Base-by-base conservation (phyloP, 1,284 basidiomycete species). In the Rhodotorula sp. region DNA sequence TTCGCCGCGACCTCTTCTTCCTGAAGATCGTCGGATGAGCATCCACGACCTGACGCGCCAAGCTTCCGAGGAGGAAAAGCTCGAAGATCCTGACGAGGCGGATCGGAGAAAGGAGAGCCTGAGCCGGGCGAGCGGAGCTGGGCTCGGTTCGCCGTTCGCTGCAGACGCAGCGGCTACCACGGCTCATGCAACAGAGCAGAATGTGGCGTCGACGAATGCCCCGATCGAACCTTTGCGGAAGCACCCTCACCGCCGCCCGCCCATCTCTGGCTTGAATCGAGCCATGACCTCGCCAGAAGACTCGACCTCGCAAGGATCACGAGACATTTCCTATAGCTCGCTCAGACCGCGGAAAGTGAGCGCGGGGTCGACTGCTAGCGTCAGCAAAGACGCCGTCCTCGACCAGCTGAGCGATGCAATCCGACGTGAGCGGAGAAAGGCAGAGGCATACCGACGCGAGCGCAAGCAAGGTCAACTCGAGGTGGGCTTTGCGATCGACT, bases 331-430 rank as follows among this genome's bases (percentile, higher is more conserved):
- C 39, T 6, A 56, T 21, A 34, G 20, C 21, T 14, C 29, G 31
- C 4, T 31, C 5, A 48, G 64, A 34, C 56, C 34, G 51, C 59
- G 57, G 34, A 51, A 21, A n/a, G 39, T 49, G 12, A 66, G 64
- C 48, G 15, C 49, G 3, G 60, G 54, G 15, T 68, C 66, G 47
- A 71, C 48, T 6, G 49, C 54, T 21, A 72, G 70, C 47, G 21
- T 72, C 5, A 59, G 64, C 31, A 72, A 72, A 29, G 70, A 72
- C 39, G 31, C n/a, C 6, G 64, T 72, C 18, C 61, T 72, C 4
- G 60, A 34, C 3, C 63, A 68, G n/a, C 58, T 72, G 1, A 61
- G 64, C 21, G 67, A 72, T 18, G 70, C 64, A 47, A 65, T 72
- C 23, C 48, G 51, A 39, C 57, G 47, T 34, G 70, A 72, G 57